A percentile compares a stretch with the other conserved stretches of the same genome.
phyloP scores from a whole-genome alignment of 345 rosid species.

The Rhodamnia argentea region DNA sequence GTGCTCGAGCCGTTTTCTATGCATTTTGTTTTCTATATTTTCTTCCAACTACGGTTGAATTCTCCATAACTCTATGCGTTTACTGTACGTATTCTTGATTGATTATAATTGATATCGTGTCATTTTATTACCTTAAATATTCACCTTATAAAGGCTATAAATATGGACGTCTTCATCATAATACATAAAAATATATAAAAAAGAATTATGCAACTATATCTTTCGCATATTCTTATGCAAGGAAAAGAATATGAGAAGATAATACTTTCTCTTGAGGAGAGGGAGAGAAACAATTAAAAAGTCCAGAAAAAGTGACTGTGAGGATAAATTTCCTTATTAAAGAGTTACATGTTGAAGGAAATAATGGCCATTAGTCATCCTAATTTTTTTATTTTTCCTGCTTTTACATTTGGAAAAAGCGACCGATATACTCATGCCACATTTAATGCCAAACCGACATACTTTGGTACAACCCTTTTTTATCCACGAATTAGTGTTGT shows the following conservation, averaged over 20 bases:
- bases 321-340: too few species aligned
- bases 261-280: neutral
- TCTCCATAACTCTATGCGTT: neutral
- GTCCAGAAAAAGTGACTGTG: too few species aligned
- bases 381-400: too few species aligned
- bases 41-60: neutral
- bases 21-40: neutral
- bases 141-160: neutral
- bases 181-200: neutral
- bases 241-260: too few species aligned
- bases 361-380: neutral
- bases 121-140: neutral
- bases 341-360: neutral
- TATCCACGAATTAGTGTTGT: neutral
- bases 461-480: too few species aligned
- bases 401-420: neutral
- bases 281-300: neutral
- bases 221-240: too few species aligned
- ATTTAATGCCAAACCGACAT: too few species aligned
- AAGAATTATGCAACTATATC: too few species aligned
- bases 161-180: neutral
- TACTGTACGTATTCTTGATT: neutral
- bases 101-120: neutral
- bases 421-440: neutral
- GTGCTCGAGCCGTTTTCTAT: too few species aligned